Conservation (phyloP, 129 eudicot species). For the Helichrysum umbraculigerum region DNA sequence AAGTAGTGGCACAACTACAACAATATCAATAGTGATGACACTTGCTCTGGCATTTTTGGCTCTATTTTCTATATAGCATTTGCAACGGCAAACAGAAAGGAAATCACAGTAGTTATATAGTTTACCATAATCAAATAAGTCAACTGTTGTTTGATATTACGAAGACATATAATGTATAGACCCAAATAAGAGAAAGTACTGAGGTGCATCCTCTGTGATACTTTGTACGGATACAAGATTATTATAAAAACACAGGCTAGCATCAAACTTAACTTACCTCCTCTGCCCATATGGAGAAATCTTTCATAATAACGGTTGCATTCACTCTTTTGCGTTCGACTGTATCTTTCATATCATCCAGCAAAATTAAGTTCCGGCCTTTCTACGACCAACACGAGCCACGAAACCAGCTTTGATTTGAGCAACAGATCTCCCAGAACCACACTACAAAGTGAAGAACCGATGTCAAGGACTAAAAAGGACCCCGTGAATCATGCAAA, state of each 20-base stretch:
- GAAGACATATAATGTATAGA: conserved; percentile 27
- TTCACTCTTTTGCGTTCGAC: not conserved
- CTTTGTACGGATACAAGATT: conserved; percentile 21
- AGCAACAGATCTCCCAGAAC: conserved; percentile 45
- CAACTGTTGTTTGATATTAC: conserved; percentile 19
- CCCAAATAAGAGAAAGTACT: conserved; percentile 23
- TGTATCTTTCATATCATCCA: not conserved
- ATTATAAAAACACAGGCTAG: conserved; percentile 13
- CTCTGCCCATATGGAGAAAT: not conserved
- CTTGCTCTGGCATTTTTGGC: conserved; percentile 29
- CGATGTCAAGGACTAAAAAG: not conserved
- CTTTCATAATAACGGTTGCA: conserved; percentile 5
- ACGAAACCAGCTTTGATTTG: conserved; percentile 45
- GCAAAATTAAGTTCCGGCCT: conserved; percentile 38
- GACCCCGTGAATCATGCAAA: not conserved
- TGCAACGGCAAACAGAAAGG: not conserved
- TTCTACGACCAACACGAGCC: conserved; percentile 49
- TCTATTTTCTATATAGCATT: conserved; percentile 22
- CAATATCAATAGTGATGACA: conserved; percentile 12
- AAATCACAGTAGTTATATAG: not conserved
- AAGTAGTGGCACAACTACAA: conserved; percentile 14
- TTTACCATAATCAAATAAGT: conserved; percentile 9
- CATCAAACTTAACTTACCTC: conserved; percentile 15
- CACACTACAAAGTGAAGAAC: conserved; percentile 24
- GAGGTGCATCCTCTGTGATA: conserved; percentile 24